Evolutionary conservation across 306 rosid genomes (phyloP).

Genomic region (Cajanus cajan): DNA sequence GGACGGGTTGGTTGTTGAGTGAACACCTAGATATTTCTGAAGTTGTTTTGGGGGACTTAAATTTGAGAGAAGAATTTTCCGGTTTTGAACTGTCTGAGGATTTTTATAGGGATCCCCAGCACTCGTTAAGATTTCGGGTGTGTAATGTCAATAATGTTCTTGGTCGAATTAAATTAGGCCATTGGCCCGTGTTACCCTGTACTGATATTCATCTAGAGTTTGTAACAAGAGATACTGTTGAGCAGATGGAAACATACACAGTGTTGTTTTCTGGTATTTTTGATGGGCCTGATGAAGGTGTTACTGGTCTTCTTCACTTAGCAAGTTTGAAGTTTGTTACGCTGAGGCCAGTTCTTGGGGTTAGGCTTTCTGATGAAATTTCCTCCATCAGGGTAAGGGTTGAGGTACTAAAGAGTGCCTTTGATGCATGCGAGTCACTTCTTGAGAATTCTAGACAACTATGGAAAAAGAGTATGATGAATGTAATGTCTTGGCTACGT

Average conservation of each 20-base stretch:
- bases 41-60: slow-evolving; percentile 61
- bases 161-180: slow-evolving; percentile 73
- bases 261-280: slow-evolving; percentile 74
- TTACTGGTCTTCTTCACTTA: slow-evolving; percentile 81
- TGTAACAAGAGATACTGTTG: slow-evolving; percentile 36
- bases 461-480: slow-evolving; percentile 93
- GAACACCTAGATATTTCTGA: slow-evolving; percentile 85
- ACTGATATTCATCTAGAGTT: slow-evolving; percentile 68
- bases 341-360: slow-evolving; percentile 61
- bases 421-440: slow-evolving; percentile 78
- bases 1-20: slow-evolving; percentile 50
- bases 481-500: slow-evolving; percentile 82
- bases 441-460: slow-evolving; percentile 65
- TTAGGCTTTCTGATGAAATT: slow-evolving; percentile 43
- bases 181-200: slow-evolving; percentile 81
- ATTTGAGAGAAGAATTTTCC: slow-evolving; percentile 51
- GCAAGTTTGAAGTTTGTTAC: slow-evolving; percentile 71
- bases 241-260: slow-evolving; percentile 38
- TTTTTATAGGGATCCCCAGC: slow-evolving; percentile 45
- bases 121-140: slow-evolving; percentile 62
- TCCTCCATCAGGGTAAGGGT: slow-evolving; percentile 70
- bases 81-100: slow-evolving; percentile 46
- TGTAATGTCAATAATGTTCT: slow-evolving; percentile 51
- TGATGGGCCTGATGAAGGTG: slow-evolving; percentile 88
- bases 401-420: slow-evolving; percentile 62